Conservation (phyloP, 371 early-diverging fungal genomes). For the Funneliformis caledonium region DNA sequence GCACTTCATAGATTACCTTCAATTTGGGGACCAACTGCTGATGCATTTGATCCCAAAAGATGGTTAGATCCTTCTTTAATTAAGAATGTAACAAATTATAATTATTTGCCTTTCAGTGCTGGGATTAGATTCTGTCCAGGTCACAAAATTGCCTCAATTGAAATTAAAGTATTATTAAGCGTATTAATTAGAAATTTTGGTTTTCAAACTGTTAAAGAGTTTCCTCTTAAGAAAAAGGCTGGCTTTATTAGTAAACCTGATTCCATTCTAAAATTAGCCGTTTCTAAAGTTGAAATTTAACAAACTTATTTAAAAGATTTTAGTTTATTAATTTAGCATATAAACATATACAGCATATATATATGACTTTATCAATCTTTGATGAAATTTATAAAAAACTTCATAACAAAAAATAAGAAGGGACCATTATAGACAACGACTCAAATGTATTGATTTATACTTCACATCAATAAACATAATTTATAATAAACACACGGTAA, state of each 20-base stretch:
- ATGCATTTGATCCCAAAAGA: conserved; percentile 16
- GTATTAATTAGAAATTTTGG: conserved; percentile 47
- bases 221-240: conserved; percentile 45
- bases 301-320: no score
- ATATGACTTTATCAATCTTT: no score
- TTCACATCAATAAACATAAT: no score
- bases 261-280: conserved; percentile 44
- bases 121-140: conserved; percentile 55
- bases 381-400: no score
- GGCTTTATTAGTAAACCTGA: conserved; percentile 47
- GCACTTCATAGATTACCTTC: neutral
- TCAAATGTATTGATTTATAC: no score
- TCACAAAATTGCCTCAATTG: conserved; percentile 50
- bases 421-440: no score
- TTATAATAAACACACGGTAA: no score
- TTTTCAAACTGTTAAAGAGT: conserved; percentile 45
- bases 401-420: no score
- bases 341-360: no score
- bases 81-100: conserved; percentile 42
- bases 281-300: conserved; percentile 41
- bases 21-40: conserved; percentile 15
- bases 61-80: conserved; percentile 21
- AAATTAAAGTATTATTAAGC: conserved; percentile 52
- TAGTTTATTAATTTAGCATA: no score
- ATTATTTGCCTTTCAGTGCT: conserved; percentile 65